These are phyloP conservation scores for Aspergillus versicolor DNA, from an alignment of 2,329 filamentous ascomycete genomes.

Conservation along the genomic window DNA sequence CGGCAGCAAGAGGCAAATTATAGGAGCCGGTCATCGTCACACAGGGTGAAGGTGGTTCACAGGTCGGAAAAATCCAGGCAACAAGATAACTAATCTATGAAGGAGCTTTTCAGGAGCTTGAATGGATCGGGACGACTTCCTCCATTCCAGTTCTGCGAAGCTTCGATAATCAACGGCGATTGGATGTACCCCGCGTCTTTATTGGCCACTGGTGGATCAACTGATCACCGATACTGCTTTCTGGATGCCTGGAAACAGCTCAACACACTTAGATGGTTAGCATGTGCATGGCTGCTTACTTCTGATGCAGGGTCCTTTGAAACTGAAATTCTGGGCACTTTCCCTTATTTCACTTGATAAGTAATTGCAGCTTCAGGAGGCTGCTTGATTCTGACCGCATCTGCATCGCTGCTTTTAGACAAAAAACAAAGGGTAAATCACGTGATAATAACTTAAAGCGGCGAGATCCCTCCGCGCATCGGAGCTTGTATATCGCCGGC, in stretches of 20 bases:
- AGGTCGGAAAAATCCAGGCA: constrained; percentile 11
- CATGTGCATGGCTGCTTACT: background rate
- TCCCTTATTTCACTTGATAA: no score
- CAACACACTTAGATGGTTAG: background rate
- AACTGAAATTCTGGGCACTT: no score
- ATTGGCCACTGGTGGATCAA: constrained; percentile 8
- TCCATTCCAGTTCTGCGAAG: background rate
- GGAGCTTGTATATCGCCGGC: background rate
- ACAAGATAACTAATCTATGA: constrained; percentile 9
- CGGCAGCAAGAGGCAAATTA: constrained; percentile 9
- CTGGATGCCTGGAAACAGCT: background rate
- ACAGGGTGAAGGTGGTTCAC: background rate
- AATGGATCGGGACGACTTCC: background rate
- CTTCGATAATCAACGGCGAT: background rate
- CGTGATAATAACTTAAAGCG: background rate
- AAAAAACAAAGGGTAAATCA: background rate
- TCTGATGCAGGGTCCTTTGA: background rate
- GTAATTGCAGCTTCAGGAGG: no score
- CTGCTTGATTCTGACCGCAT: no score
- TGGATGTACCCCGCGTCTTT: constrained; percentile 6
- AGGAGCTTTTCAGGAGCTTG: constrained; percentile 4
- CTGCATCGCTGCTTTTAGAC: background rate
- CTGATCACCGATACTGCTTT: background rate
- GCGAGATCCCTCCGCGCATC: background rate
- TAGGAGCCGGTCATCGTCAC: constrained; percentile 4